Base-by-base conservation (phyloP, 73 alveolate species). In the Urostyla sp. region DNA sequence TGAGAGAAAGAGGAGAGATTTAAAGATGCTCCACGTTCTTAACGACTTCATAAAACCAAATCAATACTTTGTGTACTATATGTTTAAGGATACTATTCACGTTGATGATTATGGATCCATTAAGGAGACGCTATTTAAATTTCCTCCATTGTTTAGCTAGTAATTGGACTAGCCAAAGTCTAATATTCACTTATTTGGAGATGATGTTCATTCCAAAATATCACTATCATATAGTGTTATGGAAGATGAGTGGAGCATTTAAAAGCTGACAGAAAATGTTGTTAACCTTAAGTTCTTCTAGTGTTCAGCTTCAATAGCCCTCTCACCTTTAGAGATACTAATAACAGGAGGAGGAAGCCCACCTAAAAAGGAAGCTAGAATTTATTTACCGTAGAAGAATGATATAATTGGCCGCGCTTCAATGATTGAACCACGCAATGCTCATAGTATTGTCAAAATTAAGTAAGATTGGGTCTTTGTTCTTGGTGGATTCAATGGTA, bases 271-370 rank as follows among this genome's bases (percentile, higher is more conserved):
- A 58, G 80, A 78, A 3, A 44, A n/a, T n/a, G n/a, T 51, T 1
- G 26, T 63, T 15, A 31, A 37, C 24, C 48, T 34, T 15, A 36
- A 40, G 51, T 78, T 78, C 74, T 49, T 48, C 75, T 58, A 78
- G 31, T 78, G 89, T 49, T 49, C 78, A 11, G 89, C 89, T 15
- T 38, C 89, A 23, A 60, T 78, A 11, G 54, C 89, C 21, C 4
- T 78, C 15, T 36, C 20, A 8, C 76, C 63, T 23, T 11, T 13
- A 24, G 80, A 78, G 46, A 54, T 78, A 10, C 49, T 78, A 61
- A 54, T 78, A 18, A 78, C 89, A n/a, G 89, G 89, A 11, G 89
- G 89, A 23, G 89, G 89, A 32, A 60, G 82, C 15, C 89, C 89
- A 18, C 89, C 89, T 0, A 78, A 78, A 44, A 78, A 54, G 36